Evolutionary conservation across 768 basidiomycete species (phyloP).

Genomic region (Pisolithus orientalis): DNA sequence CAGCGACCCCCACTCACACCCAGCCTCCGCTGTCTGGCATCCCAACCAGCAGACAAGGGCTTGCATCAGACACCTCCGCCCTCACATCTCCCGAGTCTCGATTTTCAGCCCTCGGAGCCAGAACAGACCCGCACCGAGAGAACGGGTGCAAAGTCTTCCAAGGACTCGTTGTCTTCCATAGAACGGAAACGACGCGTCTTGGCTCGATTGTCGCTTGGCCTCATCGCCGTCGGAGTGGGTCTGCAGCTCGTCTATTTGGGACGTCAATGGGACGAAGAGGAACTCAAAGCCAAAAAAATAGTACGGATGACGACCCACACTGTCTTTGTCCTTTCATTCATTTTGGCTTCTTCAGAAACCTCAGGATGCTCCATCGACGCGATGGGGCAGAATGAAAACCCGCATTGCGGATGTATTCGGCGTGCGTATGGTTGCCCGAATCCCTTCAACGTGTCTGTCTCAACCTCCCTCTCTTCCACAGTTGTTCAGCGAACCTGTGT

Average conservation of each 20-base stretch:
- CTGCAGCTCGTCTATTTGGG: slow-evolving; percentile 62
- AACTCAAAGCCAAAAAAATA: slow-evolving; percentile 57
- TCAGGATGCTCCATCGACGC: slow-evolving; percentile 53
- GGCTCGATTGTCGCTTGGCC: slow-evolving; percentile 46
- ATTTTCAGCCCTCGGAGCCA: slow-evolving; percentile 54
- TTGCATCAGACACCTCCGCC: slow-evolving; percentile 3
- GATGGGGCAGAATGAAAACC: slow-evolving; percentile 58
- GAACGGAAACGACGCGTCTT: slow-evolving; percentile 62
- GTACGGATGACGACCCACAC: slow-evolving; percentile 31
- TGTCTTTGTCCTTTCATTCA: background rate
- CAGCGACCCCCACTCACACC: slow-evolving; percentile 13
- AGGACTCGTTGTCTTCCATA: slow-evolving; percentile 70
- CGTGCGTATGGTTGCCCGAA: slow-evolving; percentile 35
- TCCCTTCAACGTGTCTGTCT: background rate
- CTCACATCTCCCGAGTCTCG: slow-evolving; percentile 44
- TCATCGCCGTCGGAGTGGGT: slow-evolving; percentile 51
- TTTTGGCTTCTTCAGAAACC: slow-evolving; percentile 35
- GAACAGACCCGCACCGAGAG: slow-evolving; percentile 38
- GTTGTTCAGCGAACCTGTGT: slow-evolving; percentile 92
- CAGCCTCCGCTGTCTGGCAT: slow-evolving; percentile 18
- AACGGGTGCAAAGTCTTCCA: slow-evolving; percentile 75
- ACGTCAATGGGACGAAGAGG: slow-evolving; percentile 70
- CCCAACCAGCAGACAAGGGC: slow-evolving; percentile 9
- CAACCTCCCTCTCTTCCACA: slow-evolving; percentile 23
- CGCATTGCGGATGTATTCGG: slow-evolving; percentile 64